These are phyloP conservation scores for Venturia aucupariae DNA, from an alignment of 2,329 filamentous ascomycete genomes.

Conservation along the genomic window DNA sequence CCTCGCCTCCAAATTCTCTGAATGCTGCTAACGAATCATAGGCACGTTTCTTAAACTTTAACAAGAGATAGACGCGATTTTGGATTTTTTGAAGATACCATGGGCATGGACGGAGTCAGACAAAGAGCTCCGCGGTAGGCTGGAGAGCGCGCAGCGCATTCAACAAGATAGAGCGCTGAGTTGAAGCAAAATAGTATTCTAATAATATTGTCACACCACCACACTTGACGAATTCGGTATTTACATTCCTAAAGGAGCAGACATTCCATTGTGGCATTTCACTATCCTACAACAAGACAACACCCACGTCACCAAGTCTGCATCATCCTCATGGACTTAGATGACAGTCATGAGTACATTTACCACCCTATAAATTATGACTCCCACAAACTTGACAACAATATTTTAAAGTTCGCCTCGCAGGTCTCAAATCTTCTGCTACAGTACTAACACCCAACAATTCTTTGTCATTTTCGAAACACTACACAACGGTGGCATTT, in stretches of 20 bases:
- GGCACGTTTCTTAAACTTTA: slow-evolving; percentile 38
- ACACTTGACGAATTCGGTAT: neutral
- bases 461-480: neutral
- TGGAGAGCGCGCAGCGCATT: neutral
- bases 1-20: neutral
- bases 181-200: neutral
- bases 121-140: neutral
- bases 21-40: slow-evolving; percentile 18
- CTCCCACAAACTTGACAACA: neutral
- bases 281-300: neutral
- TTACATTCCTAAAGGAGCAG: neutral
- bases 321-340: neutral
- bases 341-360: neutral
- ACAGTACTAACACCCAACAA: neutral
- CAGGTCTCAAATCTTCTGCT: neutral
- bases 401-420: too few relatives aligned
- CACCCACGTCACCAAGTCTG: neutral
- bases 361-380: neutral
- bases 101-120: neutral
- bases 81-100: neutral
- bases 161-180: neutral
- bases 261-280: neutral
- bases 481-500: neutral
- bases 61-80: slow-evolving; percentile 19
- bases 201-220: neutral